Conservation (phyloP, 495 filamentous ascomycete species). For the Penicillium canariense region DNA sequence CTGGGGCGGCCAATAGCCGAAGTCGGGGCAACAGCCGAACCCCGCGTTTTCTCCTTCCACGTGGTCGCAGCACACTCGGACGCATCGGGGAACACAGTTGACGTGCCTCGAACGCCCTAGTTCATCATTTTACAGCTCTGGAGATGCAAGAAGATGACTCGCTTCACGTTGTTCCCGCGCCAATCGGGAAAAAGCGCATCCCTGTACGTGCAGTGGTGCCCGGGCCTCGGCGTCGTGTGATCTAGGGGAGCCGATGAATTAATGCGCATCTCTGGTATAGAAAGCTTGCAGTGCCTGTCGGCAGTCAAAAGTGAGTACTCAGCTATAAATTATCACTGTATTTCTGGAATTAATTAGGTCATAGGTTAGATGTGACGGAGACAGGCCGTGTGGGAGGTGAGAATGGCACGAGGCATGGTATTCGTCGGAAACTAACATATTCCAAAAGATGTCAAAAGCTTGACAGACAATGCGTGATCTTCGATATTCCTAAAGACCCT, state of each 20-base stretch:
- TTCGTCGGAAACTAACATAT: not conserved
- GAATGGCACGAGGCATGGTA: not conserved
- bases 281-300: conserved; percentile 41
- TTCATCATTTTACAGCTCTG: not conserved
- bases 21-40: conserved; percentile 27
- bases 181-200: conserved; percentile 39
- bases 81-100: not conserved
- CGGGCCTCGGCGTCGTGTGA: not conserved
- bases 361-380: conserved; percentile 42
- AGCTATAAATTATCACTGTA: not conserved
- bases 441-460: conserved; percentile 31
- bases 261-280: conserved; percentile 11
- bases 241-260: not conserved
- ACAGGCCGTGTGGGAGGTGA: conserved; percentile 38
- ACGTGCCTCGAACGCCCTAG: not conserved
- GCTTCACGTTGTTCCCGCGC: conserved; percentile 25
- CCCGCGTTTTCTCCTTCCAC: conserved; percentile 26
- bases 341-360: not conserved
- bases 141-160: conserved; percentile 29
- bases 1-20: conserved; percentile 6
- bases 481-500: conserved; percentile 37
- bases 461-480: conserved; percentile 38
- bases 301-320: conserved; percentile 32
- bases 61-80: not conserved
- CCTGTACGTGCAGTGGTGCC: conserved; percentile 23